Conservation (phyloP, 2,329 filamentous ascomycete species). For the Hypoxylon sp. region DNA sequence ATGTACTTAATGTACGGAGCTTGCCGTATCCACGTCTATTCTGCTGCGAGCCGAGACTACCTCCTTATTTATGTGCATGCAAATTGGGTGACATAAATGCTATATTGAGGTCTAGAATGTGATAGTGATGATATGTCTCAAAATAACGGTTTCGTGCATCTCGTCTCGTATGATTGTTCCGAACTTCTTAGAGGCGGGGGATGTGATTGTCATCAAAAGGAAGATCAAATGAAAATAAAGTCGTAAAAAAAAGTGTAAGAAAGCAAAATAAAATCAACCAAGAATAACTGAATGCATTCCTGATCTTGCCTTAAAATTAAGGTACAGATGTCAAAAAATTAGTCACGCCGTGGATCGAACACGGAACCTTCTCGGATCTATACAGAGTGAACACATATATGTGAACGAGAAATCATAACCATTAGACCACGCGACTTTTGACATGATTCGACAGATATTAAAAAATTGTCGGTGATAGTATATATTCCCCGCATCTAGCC, state of each 20-base stretch:
- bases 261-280: background rate
- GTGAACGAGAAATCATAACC: constrained; percentile 48
- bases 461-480: background rate
- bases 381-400: constrained; percentile 38
- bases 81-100: too few relatives aligned
- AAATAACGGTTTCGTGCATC: too few relatives aligned
- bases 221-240: too few relatives aligned
- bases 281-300: background rate
- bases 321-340: constrained; percentile 32
- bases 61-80: too few relatives aligned
- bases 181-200: too few relatives aligned
- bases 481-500: background rate
- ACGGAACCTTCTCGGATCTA: constrained; percentile 46
- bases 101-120: too few relatives aligned
- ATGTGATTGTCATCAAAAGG: too few relatives aligned
- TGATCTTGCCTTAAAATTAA: too few relatives aligned
- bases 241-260: background rate
- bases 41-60: constrained; percentile 28
- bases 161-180: too few relatives aligned
- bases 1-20: too few relatives aligned
- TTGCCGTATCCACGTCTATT: background rate
- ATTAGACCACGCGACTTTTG: constrained; percentile 46
- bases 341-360: constrained; percentile 48
- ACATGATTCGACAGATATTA: too few relatives aligned
- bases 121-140: background rate